phyloP scores from a whole-genome alignment of 2,329 filamentous ascomycete genomes.

The Bipolaris gigantea region DNA sequence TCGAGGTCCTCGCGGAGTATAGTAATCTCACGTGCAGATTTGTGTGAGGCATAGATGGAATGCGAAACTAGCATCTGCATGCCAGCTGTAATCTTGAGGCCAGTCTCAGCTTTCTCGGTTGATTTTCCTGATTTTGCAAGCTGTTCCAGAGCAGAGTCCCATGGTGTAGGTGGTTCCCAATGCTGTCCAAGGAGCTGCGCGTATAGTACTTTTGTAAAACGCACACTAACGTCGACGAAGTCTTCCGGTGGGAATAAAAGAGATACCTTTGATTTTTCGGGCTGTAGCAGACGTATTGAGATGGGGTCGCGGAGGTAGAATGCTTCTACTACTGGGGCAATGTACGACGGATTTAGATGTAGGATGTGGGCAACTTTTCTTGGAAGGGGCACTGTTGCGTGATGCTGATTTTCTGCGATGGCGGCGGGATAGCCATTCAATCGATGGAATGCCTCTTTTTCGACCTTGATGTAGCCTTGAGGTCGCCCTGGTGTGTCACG shows the following conservation, averaged over 20 bases:
- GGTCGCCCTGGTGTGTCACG: constrained; percentile 59
- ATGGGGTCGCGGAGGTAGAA: constrained; percentile 91
- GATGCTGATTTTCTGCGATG: constrained; percentile 75
- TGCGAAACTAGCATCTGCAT: constrained; percentile 83
- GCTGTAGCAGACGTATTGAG: constrained; percentile 67
- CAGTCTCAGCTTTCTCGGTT: constrained; percentile 60
- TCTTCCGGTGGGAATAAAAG: constrained; percentile 75
- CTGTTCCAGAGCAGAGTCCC: constrained; percentile 48
- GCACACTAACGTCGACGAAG: constrained; percentile 75
- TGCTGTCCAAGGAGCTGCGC: constrained; percentile 87
- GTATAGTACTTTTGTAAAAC: constrained; percentile 86
- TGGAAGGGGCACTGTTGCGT: constrained; percentile 72
- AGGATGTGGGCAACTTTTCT: constrained; percentile 80
- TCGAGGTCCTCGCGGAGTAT: constrained; percentile 75
- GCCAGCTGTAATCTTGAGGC: constrained; percentile 88
- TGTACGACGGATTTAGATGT: constrained; percentile 71
- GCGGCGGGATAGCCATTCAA: constrained; percentile 80
- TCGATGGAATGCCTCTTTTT: constrained; percentile 89
- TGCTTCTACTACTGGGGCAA: constrained; percentile 82
- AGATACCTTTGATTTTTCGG: constrained; percentile 50
- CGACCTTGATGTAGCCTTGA: constrained; percentile 72
- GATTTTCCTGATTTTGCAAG: constrained; percentile 38
- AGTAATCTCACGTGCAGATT: constrained; percentile 72
- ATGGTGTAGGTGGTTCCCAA: constrained; percentile 67
- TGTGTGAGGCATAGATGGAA: constrained; percentile 67